Percentiles rank a stretch among this genome's conserved stretches.
Evolutionary conservation across 148 eudicot genomes (phyloP).

Genomic region (Linanthus parryae): DNA sequence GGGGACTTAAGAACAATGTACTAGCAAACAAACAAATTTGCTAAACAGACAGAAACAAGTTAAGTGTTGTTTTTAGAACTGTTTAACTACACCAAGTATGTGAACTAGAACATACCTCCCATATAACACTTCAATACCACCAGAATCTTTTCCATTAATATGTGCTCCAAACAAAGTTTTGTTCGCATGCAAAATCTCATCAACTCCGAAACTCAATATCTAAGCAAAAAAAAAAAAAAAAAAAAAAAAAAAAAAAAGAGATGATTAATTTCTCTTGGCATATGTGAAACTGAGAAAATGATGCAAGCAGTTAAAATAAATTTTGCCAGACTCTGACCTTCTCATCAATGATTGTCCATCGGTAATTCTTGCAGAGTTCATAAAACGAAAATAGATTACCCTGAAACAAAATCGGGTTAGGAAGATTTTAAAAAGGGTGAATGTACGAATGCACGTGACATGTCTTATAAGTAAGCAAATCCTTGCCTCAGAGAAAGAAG

Average conservation of each 20-base stretch:
- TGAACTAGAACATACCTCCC: slow-evolving; percentile 36
- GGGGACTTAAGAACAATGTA: too few relatives aligned
- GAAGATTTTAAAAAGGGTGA: neutral
- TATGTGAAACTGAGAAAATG: too few relatives aligned
- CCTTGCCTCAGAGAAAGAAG: slow-evolving; percentile 58
- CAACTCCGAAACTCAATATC: slow-evolving; percentile 52
- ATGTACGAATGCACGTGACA: neutral
- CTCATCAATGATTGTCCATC: slow-evolving; percentile 63
- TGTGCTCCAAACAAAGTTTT: slow-evolving; percentile 16
- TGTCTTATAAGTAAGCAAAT: neutral
- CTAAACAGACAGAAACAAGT: too few relatives aligned
- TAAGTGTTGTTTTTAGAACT: too few relatives aligned
- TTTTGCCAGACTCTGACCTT: slow-evolving; percentile 27
- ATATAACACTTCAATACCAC: slow-evolving; percentile 42
- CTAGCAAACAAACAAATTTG: too few relatives aligned
- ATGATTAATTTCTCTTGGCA: too few relatives aligned
- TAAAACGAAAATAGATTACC: slow-evolving; percentile 86
- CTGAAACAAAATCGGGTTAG: slow-evolving; percentile 18
- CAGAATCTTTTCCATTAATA: slow-evolving; percentile 27
- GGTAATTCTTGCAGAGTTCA: slow-evolving; percentile 70
- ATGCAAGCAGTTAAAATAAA: slow-evolving; percentile 1
- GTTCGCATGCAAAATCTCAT: slow-evolving; percentile 15
- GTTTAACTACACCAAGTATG: neutral
- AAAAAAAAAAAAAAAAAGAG: neutral
- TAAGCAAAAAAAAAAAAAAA: slow-evolving; percentile 12